Conservation (phyloP, 257 asterid species). For the Solanum habrochaites region DNA sequence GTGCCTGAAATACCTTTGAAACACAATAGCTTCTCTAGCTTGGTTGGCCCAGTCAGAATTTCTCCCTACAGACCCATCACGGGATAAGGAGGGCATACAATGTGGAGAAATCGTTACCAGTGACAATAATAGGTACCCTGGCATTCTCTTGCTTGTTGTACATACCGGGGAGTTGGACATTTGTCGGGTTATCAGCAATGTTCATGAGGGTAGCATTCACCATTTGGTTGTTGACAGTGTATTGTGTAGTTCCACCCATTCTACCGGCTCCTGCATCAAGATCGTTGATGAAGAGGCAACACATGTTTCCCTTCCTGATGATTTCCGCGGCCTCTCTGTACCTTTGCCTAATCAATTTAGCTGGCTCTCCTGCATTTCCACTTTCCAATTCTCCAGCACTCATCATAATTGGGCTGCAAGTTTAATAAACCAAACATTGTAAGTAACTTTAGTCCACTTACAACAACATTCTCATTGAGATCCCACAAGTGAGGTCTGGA, state of each 20-base stretch:
- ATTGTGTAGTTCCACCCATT: conserved; percentile 29
- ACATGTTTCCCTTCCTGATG: conserved; percentile 30
- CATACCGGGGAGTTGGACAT: conserved; percentile 41
- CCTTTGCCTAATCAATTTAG: conserved; percentile 35
- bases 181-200: conserved; percentile 35
- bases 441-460: background rate
- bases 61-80: conserved; percentile 43
- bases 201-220: conserved; percentile 41
- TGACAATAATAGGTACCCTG: conserved; percentile 30
- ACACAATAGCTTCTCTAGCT: conserved; percentile 28
- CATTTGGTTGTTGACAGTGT: conserved; percentile 40
- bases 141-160: conserved; percentile 31
- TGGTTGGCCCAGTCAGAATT: conserved; percentile 42
- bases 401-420: conserved; percentile 33
- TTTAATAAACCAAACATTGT: background rate
- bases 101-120: conserved; percentile 40
- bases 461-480: background rate
- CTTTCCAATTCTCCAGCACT: conserved; percentile 45
- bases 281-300: conserved; percentile 39
- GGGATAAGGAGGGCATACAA: conserved; percentile 8
- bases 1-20: conserved; percentile 21
- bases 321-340: conserved; percentile 39
- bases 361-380: conserved; percentile 41
- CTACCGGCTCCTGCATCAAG: conserved; percentile 43
- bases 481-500: rapidly evolving